phyloP scores from a whole-genome alignment of 495 filamentous ascomycete genomes.

The Saxispiralis lemnorum region DNA sequence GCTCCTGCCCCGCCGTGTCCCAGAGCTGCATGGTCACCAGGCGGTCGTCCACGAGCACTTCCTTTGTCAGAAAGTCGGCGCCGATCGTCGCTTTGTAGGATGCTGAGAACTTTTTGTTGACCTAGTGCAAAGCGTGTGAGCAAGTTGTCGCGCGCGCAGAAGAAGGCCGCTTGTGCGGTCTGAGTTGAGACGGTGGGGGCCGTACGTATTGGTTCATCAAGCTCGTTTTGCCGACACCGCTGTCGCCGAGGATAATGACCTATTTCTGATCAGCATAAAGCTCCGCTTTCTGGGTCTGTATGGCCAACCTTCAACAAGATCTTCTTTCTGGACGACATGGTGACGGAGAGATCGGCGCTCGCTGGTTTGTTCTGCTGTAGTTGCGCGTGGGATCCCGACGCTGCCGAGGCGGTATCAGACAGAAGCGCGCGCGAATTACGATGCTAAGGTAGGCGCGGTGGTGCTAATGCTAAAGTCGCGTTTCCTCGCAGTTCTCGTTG shows the following conservation, averaged over 20 bases:
- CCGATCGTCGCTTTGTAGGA: constrained; percentile 99
- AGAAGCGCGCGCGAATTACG: too few species aligned
- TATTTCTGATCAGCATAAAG: constrained; percentile 21
- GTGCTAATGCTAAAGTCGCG: too few species aligned
- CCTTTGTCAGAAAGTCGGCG: constrained; percentile 95
- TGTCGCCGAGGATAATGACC: constrained; percentile 97
- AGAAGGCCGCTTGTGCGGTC: background rate
- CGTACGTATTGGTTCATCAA: constrained; percentile 99
- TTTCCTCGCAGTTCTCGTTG: too few species aligned
- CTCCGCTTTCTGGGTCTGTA: background rate
- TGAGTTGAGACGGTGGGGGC: constrained; percentile 10
- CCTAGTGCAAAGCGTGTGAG: constrained; percentile 33
- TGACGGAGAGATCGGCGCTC: constrained; percentile 9
- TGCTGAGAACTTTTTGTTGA: constrained; percentile 99
- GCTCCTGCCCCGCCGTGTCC: constrained; percentile 96
- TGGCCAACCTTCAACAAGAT: constrained; percentile 76
- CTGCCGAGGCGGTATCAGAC: too few species aligned
- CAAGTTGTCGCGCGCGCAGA: background rate
- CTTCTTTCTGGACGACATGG: constrained; percentile 91
- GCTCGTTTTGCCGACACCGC: constrained; percentile 95
- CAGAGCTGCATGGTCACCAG: constrained; percentile 99
- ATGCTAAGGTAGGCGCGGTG: too few species aligned
- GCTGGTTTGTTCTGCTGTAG: too few species aligned
- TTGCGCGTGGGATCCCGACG: too few species aligned
- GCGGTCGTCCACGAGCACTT: constrained; percentile 92